Base-by-base conservation (phyloP, 1,284 basidiomycete genomes). In the Cutaneotrichosporon cavernicola region DNA sequence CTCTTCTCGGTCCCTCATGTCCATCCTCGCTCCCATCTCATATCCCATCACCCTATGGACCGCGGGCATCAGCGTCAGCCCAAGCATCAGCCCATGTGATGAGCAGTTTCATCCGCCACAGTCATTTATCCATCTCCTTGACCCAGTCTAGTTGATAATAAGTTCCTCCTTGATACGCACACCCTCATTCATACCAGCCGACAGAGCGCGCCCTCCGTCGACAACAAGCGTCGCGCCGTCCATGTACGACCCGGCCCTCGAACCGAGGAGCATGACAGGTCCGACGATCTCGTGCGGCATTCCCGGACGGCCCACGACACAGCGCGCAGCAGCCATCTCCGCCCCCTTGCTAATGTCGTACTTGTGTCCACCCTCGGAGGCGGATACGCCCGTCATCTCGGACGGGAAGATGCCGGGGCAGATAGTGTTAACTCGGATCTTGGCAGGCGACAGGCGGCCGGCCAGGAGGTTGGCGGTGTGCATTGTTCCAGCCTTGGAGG, bases 241-340 rank as follows among this genome's bases (percentile, higher is more conserved):
- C 67, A 76, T 76, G 67, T 74, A 81, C 4, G 70, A 70, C 18
- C 78, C 80, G 0, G 76, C 80, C 21, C 65, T 64, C 58, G 70
- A 73, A 16, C 70, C 70, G 32, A 81, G 73, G 55, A 81, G 56
- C 21, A 81, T 61, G 14, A 71, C 71, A 7, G 78, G 78, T 9
- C 78, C 78, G 40, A 76, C 73, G 50, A 81, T 81, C 66, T 81
- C 80, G 52, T 78, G 72, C 14, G 72, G 72, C 14, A 69, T 40
- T 6, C 80, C 80, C 2, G 72, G 73, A 30, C 78, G 77, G 32
- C 76, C 76, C 34, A 75, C 67, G 4, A 77, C 73, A n/a, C 71
- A 73, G 38, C 75, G 66, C 56, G 69, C 58, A 2, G 68, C 72
- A 14, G 73, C 73, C 60, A 70, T 73, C 16, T 40, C 38, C 6